Percentiles rank a stretch among this genome's conserved stretches.
Conservation (phyloP, 345 rosid species). For the Aquilaria malaccensis region DNA sequence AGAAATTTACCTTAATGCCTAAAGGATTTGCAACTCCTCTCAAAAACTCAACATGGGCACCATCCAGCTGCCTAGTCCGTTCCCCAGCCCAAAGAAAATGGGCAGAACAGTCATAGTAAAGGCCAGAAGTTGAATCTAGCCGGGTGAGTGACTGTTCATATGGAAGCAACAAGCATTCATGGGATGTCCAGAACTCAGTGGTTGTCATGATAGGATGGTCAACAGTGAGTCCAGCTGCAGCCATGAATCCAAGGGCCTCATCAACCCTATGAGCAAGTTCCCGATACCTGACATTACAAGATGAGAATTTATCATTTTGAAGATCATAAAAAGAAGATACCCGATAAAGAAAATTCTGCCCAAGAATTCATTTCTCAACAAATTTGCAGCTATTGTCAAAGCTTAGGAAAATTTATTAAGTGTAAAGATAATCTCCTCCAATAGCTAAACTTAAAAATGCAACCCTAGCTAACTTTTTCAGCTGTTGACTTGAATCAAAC, state of each 20-base stretch:
- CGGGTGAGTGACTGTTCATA: conserved; percentile 68
- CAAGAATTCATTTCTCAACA: too few species aligned
- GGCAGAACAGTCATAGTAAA: conserved; percentile 66
- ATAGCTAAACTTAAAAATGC: too few species aligned
- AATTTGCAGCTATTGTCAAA: too few species aligned
- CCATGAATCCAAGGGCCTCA: conserved; percentile 77
- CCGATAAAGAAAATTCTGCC: background rate
- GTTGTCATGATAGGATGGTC: conserved; percentile 73
- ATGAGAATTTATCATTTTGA: background rate
- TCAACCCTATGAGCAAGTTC: conserved; percentile 67
- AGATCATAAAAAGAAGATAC: background rate
- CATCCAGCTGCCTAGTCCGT: conserved; percentile 71
- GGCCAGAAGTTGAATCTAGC: conserved; percentile 69
- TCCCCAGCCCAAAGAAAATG: conserved; percentile 77
- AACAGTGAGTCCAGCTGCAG: conserved; percentile 68
- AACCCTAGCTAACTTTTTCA: too few species aligned
- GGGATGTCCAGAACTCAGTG: conserved; percentile 77
- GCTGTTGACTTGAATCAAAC: too few species aligned
- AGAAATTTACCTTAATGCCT: conserved; percentile 52
- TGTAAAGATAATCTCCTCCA: too few species aligned
- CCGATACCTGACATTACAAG: conserved; percentile 40
- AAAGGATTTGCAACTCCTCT: conserved; percentile 74
- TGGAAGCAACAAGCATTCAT: conserved; percentile 67
- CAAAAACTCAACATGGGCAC: conserved; percentile 72
- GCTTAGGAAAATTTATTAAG: too few species aligned